Percentiles rank a stretch among this genome's conserved stretches.
Conservation (phyloP, 163 green algal species). For the Scenedesmus sp. region DNA sequence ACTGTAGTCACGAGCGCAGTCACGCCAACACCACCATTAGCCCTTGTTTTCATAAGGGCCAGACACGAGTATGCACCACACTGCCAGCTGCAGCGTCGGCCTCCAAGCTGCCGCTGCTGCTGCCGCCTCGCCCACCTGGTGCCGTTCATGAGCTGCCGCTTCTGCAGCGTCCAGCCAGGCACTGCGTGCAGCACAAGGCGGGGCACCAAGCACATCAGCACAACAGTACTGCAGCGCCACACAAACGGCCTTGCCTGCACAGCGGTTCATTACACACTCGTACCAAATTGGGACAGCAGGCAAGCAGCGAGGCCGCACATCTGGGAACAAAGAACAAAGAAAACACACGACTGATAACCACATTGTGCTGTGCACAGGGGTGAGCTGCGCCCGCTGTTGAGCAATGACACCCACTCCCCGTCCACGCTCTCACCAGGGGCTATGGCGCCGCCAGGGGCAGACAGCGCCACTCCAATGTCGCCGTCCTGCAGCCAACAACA, state of each 20-base stretch:
- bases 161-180: constrained; percentile 82
- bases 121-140: constrained; percentile 60
- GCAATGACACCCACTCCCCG: no score
- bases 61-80: not conserved
- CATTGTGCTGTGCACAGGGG: no score
- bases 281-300: no score
- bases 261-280: no score
- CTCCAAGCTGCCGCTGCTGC: not conserved
- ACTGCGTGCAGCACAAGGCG: constrained; percentile 62
- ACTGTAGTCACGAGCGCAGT: not conserved
- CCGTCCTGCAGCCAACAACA: constrained; percentile 73
- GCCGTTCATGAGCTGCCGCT: constrained; percentile 94
- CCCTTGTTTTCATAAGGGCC: no score
- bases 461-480: constrained; percentile 81
- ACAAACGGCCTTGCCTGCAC: no score
- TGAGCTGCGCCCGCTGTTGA: no score
- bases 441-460: constrained; percentile 88
- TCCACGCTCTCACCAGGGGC: constrained; percentile 58
- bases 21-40: not conserved
- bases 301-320: no score
- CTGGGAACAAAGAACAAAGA: no score
- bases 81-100: not conserved
- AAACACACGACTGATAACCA: no score
- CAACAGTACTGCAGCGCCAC: no score
- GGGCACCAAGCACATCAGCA: no score